phyloP scores from a whole-genome alignment of 345 rosid genomes.

The Murraya koenigii region DNA sequence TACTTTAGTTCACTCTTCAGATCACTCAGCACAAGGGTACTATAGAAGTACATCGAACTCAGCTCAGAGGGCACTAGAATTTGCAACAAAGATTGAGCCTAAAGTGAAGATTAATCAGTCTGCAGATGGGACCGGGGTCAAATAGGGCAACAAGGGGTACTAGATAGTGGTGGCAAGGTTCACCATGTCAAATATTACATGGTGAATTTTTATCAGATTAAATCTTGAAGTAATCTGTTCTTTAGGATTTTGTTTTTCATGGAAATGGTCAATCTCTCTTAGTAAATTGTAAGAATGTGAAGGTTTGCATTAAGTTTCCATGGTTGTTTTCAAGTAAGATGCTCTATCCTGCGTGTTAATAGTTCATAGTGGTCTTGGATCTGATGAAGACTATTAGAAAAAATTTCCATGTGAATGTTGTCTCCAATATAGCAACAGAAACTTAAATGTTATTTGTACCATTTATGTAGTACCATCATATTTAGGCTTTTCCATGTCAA shows the following conservation, averaged over 20 bases:
- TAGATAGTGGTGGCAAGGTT: background rate
- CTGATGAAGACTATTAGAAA: background rate
- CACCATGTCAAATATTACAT: too few relatives aligned
- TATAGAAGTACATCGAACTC: slow-evolving; percentile 35
- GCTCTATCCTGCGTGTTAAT: background rate
- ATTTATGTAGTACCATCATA: background rate
- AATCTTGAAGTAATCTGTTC: background rate
- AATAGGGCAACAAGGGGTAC: slow-evolving; percentile 20
- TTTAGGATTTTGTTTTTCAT: background rate
- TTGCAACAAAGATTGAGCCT: slow-evolving; percentile 58
- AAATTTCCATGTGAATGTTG: background rate
- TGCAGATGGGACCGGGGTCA: slow-evolving; percentile 8
- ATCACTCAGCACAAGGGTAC: slow-evolving; percentile 8
- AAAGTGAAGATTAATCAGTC: slow-evolving; percentile 33
- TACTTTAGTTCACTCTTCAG: slow-evolving; percentile 30
- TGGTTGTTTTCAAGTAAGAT: background rate
- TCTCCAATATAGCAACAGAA: slow-evolving; percentile 6
- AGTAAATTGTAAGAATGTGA: background rate
- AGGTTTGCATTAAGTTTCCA: background rate
- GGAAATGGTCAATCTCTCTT: background rate
- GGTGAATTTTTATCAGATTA: too few relatives aligned
- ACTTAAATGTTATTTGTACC: slow-evolving; percentile 10
- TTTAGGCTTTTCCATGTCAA: slow-evolving; percentile 4
- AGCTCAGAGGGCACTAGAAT: slow-evolving; percentile 48
- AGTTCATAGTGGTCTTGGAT: background rate